Evolutionary conservation across 1,284 basidiomycete species (phyloP).

Genomic region (Melampsora abietis-canadensis): DNA sequence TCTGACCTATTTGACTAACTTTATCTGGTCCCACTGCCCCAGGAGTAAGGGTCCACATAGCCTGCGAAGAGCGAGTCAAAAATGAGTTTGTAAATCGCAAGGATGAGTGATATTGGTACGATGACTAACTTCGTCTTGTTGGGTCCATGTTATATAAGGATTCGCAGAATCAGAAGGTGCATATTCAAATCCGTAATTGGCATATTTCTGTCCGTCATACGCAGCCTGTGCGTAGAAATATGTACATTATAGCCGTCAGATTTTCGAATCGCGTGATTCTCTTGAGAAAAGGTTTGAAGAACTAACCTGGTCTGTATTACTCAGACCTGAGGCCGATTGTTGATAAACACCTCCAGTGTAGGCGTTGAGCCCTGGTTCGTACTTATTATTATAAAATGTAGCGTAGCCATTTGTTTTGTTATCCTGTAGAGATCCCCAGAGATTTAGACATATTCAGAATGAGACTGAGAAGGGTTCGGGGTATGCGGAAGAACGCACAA

Average conservation of each 20-base stretch:
- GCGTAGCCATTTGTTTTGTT: slow-evolving; percentile 43
- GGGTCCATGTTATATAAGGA: slow-evolving; percentile 43
- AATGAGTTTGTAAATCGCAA: slow-evolving; percentile 55
- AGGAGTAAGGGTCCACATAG: slow-evolving; percentile 73
- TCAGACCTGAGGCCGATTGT: slow-evolving; percentile 51
- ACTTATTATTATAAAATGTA: slow-evolving; percentile 31
- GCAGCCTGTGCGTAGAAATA: slow-evolving; percentile 50
- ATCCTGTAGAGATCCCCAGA: background rate
- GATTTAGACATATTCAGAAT: slow-evolving; percentile 48
- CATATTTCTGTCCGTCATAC: slow-evolving; percentile 57
- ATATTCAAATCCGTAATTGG: slow-evolving; percentile 65
- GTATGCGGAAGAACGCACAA: slow-evolving; percentile 44
- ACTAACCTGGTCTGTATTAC: slow-evolving; percentile 46
- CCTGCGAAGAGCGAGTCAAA: slow-evolving; percentile 75
- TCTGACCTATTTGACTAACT: slow-evolving; percentile 64
- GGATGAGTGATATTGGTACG: slow-evolving; percentile 58
- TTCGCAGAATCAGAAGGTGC: slow-evolving; percentile 18
- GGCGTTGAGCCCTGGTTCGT: slow-evolving; percentile 46
- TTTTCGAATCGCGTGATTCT: background rate
- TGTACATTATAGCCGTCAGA: background rate
- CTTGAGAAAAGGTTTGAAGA: background rate
- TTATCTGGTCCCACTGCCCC: slow-evolving; percentile 68
- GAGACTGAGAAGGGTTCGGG: slow-evolving; percentile 41
- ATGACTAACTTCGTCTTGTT: slow-evolving; percentile 44
- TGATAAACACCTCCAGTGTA: slow-evolving; percentile 52